Evolutionary conservation across 108 stramenopile species (phyloP), one percentile per base, ranked within the genome.

Genomic region (Nitzschia palea): DNA sequence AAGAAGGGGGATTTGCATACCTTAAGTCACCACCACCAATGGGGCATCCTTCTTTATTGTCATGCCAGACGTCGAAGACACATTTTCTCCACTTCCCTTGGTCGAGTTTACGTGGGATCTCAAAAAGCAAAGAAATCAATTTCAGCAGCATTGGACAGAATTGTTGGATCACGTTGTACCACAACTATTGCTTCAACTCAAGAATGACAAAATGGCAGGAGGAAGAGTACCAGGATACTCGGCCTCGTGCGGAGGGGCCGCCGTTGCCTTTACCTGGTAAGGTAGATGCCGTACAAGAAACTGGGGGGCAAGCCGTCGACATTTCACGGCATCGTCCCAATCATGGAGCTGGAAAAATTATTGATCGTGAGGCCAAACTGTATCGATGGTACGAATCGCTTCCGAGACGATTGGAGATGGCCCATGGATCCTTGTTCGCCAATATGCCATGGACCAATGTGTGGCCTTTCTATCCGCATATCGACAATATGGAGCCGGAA

Each of bases 1-100:
- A 3, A 45, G 82, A 18, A 70, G 77, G 56, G 87, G 84, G 3
- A 76, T 87, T 52, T 79, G 70, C 33, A 67, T 68, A 43, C 65
- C 68, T 33, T 40, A 43, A 10, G 27, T 17, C 26, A 18, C 35
- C 3, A 40, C 0, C n/a, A 14, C 40, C 33, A 67, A 62, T 18
- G 71, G 40, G n/a, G 35, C 55, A 70, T 61, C 81, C 55, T 72
- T 68, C 4, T 77, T 86, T n/a, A 34, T 83, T 9, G 62, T 87
- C 25, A 72, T 90, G 54, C 76, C 91, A 12, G 91, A 93, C 62
- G 81, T 93, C 5, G 82, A 85, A 30, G 87, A 90, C 54, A 86
- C 89, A 14, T 90, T 87, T 64, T 77, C 69, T 73, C 91, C 88
- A 14, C 40, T 87, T 22, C 91, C 91, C 14, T 55, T 87, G 2